phyloP scores from a whole-genome alignment of 1,139 yeast species.

The Candida neerlandica region DNA sequence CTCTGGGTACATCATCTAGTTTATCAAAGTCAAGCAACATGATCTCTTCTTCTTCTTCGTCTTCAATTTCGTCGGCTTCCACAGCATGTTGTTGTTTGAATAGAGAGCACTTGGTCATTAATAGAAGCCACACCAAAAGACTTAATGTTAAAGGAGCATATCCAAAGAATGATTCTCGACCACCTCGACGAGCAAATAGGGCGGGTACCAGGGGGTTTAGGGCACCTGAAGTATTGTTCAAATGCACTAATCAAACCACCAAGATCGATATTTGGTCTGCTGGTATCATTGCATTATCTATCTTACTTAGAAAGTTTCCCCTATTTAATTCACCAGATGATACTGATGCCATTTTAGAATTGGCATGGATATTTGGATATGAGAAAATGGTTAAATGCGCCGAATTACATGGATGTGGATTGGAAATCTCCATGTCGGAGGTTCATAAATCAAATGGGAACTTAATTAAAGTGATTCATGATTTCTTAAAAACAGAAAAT shows the following conservation, averaged over 20 bases:
- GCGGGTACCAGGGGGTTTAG: slow-evolving; percentile 98
- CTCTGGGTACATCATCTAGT: background rate
- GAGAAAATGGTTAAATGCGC: slow-evolving; percentile 78
- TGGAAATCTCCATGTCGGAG: slow-evolving; percentile 58
- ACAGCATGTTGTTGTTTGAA: slow-evolving; percentile 35
- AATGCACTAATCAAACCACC: slow-evolving; percentile 81
- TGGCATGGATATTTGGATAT: slow-evolving; percentile 81
- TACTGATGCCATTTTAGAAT: slow-evolving; percentile 84
- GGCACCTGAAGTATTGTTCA: slow-evolving; percentile 90
- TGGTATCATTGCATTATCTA: slow-evolving; percentile 79
- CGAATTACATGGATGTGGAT: slow-evolving; percentile 82
- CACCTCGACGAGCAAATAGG: slow-evolving; percentile 91
- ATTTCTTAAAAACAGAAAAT: slow-evolving; percentile 35
- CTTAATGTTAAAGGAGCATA: slow-evolving; percentile 62
- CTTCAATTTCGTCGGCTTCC: slow-evolving; percentile 13
- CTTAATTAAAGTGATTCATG: slow-evolving; percentile 33
- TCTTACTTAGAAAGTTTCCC: slow-evolving; percentile 76
- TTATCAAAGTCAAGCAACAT: background rate
- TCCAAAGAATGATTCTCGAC: slow-evolving; percentile 79
- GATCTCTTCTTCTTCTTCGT: background rate
- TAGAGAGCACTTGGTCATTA: slow-evolving; percentile 24
- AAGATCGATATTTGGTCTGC: slow-evolving; percentile 92
- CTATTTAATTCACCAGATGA: slow-evolving; percentile 90
- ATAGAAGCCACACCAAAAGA: slow-evolving; percentile 34
- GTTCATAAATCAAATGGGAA: slow-evolving; percentile 28